These are phyloP conservation scores for Salpingoeca rosetta DNA, from an alignment of 78 protist species.

Conservation along the genomic window DNA sequence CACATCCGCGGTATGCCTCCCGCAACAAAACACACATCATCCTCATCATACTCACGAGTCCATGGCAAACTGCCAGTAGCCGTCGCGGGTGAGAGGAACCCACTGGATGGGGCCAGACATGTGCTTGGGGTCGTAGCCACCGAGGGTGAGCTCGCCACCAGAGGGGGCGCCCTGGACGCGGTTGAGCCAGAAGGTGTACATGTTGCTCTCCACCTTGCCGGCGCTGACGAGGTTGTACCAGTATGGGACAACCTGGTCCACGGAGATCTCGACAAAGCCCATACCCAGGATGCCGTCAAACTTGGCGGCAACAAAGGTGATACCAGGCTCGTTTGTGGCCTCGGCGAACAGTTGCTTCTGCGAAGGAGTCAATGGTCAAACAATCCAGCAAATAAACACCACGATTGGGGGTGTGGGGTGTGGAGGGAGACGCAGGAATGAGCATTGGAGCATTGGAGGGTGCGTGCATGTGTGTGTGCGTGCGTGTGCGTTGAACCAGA, in stretches of 20 bases:
- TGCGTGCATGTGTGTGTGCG: too few species aligned
- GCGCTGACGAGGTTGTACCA: constrained; percentile 67
- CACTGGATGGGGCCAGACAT: constrained; percentile 44
- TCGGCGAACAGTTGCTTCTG: constrained; percentile 80
- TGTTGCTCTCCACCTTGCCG: constrained; percentile 31
- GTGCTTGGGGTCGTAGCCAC: constrained; percentile 64
- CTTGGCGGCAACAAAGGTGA: constrained; percentile 77
- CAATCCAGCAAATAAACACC: too few species aligned
- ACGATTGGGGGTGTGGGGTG: too few species aligned
- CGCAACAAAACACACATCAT: too few species aligned
- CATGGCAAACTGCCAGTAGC: constrained; percentile 58
- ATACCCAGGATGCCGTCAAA: constrained; percentile 83
- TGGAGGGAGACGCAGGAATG: too few species aligned
- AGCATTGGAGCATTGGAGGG: too few species aligned
- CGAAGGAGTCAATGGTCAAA: too few species aligned
- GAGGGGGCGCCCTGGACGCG: constrained; percentile 25
- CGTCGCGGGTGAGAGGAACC: constrained; percentile 40
- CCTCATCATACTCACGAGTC: too few species aligned
- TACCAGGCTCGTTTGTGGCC: constrained; percentile 80
- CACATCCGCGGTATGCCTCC: too few species aligned
- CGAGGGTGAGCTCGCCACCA: constrained; percentile 81
- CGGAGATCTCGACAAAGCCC: constrained; percentile 80
- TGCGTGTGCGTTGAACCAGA: too few species aligned
- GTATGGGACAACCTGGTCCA: constrained; percentile 68
- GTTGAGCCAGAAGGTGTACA: constrained; percentile 80